Percentiles rank a stretch among this genome's conserved stretches.
phyloP scores from a whole-genome alignment of 371 early-diverging fungal species.

The Mortierella sp. region DNA sequence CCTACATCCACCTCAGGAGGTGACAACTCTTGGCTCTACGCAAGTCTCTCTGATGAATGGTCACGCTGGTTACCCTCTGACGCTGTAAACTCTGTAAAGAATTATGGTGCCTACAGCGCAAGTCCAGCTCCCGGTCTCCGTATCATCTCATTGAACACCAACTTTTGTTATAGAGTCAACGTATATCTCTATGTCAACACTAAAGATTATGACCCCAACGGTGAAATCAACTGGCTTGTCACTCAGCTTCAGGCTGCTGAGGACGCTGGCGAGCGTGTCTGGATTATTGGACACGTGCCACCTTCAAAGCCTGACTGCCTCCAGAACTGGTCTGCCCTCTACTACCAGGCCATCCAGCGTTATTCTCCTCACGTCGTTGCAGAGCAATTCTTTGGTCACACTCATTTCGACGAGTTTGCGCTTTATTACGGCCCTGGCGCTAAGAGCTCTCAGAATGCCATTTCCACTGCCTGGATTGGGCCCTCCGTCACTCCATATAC shows the following conservation, averaged over 20 bases:
- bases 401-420: slow-evolving; percentile 69
- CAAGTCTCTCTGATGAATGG: slow-evolving; percentile 62
- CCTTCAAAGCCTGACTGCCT: slow-evolving; percentile 68
- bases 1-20: slow-evolving; percentile 60
- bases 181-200: slow-evolving; percentile 44
- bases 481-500: slow-evolving; percentile 68
- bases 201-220: slow-evolving; percentile 63
- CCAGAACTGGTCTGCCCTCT: slow-evolving; percentile 70
- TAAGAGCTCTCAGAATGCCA: slow-evolving; percentile 60
- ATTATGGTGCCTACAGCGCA: slow-evolving; percentile 63
- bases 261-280: slow-evolving; percentile 64
- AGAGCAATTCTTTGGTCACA: slow-evolving; percentile 74
- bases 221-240: slow-evolving; percentile 65
- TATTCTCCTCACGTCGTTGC: slow-evolving; percentile 72
- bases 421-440: slow-evolving; percentile 60
- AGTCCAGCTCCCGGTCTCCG: slow-evolving; percentile 63
- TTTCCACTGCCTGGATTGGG: slow-evolving; percentile 65
- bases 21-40: slow-evolving; percentile 63
- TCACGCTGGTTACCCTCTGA: slow-evolving; percentile 61
- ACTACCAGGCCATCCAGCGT: slow-evolving; percentile 69
- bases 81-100: slow-evolving; percentile 48
- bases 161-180: slow-evolving; percentile 72
- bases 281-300: slow-evolving; percentile 72
- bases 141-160: slow-evolving; percentile 73
- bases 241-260: slow-evolving; percentile 66